Conservation (phyloP, 305 asterid species). For the Striga hermonthica region DNA sequence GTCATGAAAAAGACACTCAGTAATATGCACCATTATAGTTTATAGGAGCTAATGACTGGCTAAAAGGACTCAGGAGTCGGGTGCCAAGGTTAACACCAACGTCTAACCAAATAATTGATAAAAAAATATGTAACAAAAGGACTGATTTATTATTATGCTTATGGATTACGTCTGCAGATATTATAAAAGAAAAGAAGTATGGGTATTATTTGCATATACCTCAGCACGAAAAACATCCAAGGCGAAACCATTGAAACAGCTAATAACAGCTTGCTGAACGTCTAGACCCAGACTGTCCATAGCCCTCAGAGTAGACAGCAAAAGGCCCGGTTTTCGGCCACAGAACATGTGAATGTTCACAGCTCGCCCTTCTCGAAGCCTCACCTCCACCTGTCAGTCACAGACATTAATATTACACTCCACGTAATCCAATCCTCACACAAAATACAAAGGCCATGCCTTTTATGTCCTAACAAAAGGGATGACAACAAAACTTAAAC, state of each 20-base stretch:
- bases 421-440: background rate
- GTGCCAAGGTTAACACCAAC: too few species aligned
- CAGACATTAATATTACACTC: too few species aligned
- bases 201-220: slow-evolving; percentile 35
- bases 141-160: slow-evolving; percentile 6
- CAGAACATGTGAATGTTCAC: slow-evolving; percentile 67
- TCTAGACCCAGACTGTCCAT: slow-evolving; percentile 59
- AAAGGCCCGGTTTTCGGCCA: slow-evolving; percentile 51
- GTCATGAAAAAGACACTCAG: too few species aligned
- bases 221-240: slow-evolving; percentile 63
- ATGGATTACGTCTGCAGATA: background rate
- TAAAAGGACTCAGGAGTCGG: too few species aligned
- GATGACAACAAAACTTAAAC: background rate
- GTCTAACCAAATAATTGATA: background rate
- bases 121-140: background rate
- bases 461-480: too few species aligned
- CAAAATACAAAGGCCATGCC: slow-evolving; percentile 6
- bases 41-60: too few species aligned
- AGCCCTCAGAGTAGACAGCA: slow-evolving; percentile 55
- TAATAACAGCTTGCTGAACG: slow-evolving; percentile 67
- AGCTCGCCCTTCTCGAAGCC: slow-evolving; percentile 53
- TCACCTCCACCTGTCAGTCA: slow-evolving; percentile 50
- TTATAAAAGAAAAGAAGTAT: background rate
- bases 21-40: too few species aligned
- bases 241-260: slow-evolving; percentile 67